Evolutionary conservation across 345 rosid genomes (phyloP).

Genomic region (Rhizophora apiculata): DNA sequence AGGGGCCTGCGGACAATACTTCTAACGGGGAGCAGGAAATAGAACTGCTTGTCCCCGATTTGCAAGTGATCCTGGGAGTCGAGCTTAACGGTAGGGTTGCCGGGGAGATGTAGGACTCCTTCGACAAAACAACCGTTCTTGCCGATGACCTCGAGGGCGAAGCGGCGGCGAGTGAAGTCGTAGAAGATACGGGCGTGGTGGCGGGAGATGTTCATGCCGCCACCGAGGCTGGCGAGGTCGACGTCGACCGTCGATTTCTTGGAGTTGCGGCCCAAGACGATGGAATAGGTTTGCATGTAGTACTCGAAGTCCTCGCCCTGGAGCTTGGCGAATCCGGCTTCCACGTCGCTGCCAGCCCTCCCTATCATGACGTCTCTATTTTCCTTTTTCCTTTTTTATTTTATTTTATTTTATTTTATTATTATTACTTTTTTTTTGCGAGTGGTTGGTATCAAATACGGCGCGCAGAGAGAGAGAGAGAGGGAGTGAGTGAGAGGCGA

Average conservation of each 20-base stretch:
- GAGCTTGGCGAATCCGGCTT: conserved; percentile 95
- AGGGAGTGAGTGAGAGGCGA: fast-evolving
- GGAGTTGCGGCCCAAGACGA: conserved; percentile 88
- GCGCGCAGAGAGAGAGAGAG: too few relatives aligned
- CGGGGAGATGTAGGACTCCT: conserved; percentile 95
- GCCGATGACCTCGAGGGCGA: conserved; percentile 91
- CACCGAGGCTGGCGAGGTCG: conserved; percentile 88
- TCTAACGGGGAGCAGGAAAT: conserved; percentile 80
- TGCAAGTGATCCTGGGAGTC: conserved; percentile 92
- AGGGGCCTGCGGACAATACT: conserved; percentile 72
- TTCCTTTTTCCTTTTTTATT: too few relatives aligned
- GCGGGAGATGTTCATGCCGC: conserved; percentile 96
- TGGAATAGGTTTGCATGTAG: conserved; percentile 96
- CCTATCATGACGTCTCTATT: conserved; percentile 21
- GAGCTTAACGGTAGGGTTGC: conserved; percentile 82
- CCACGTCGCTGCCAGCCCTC: conserved; percentile 63
- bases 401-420: too few relatives aligned
- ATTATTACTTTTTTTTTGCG: too few relatives aligned
- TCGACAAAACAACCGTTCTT: conserved; percentile 95
- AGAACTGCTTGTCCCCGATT: conserved; percentile 93
- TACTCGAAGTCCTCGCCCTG: conserved; percentile 98
- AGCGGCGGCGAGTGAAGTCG: conserved; percentile 94
- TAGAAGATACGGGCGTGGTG: conserved; percentile 91
- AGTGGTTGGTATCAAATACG: too few relatives aligned
- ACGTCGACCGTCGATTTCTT: conserved; percentile 94